Evolutionary conservation across 1,284 basidiomycete species (phyloP).

Genomic region (Cryptococcus sp.): DNA sequence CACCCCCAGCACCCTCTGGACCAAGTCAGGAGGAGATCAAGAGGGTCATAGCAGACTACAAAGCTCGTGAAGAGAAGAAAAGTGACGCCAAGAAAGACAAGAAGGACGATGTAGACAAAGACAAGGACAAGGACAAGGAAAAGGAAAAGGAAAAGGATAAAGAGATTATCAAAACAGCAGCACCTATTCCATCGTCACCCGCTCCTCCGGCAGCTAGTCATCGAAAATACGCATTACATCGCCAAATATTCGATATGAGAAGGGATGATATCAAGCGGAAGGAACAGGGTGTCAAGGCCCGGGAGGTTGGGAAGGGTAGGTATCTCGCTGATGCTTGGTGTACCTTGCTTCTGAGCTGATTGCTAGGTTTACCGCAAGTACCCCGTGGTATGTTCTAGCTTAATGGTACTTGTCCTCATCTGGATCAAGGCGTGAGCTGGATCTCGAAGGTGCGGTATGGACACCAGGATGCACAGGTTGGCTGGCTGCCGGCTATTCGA

Average conservation of each 20-base stretch:
- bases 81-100: slow-evolving; percentile 13
- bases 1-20: slow-evolving; percentile 19
- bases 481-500: too few relatives aligned
- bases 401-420: background rate
- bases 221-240: slow-evolving; percentile 43
- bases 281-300: slow-evolving; percentile 40
- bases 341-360: background rate
- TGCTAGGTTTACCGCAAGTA: slow-evolving; percentile 20
- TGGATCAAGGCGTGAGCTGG: too few relatives aligned
- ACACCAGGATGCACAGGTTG: too few relatives aligned
- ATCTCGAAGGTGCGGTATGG: too few relatives aligned
- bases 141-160: slow-evolving; percentile 8
- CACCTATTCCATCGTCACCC: slow-evolving; percentile 12
- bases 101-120: slow-evolving; percentile 14
- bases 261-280: slow-evolving; percentile 30
- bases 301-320: slow-evolving; percentile 42
- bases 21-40: slow-evolving; percentile 45
- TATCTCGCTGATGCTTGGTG: background rate
- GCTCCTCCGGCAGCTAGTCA: slow-evolving; percentile 26
- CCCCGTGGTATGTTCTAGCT: slow-evolving; percentile 18
- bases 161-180: slow-evolving; percentile 3
- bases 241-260: slow-evolving; percentile 43
- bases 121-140: slow-evolving; percentile 12
- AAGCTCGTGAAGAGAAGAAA: slow-evolving; percentile 34
- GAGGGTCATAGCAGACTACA: slow-evolving; percentile 44